Percentiles rank a stretch among this genome's conserved stretches.
Evolutionary conservation across 2,329 filamentous ascomycete genomes (phyloP).

Genomic region (Chalaropsis thielavioides): DNA sequence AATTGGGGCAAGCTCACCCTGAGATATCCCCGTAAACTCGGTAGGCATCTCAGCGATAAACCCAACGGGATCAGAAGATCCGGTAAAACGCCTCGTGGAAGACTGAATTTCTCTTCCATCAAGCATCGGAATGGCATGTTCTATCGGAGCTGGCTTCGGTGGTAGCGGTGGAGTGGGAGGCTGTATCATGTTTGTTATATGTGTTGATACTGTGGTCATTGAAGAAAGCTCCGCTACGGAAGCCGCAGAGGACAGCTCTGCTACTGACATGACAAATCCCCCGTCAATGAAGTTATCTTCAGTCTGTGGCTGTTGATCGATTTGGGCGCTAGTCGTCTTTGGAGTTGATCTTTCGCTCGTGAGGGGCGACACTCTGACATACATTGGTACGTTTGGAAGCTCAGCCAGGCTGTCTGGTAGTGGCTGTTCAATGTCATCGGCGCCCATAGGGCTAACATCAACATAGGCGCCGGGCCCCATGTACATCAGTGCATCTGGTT

Average conservation of each 20-base stretch:
- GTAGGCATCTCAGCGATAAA: slow-evolving; percentile 35
- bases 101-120: slow-evolving; percentile 25
- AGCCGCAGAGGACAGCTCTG: no score
- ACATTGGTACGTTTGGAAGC: background rate
- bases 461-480: slow-evolving; percentile 34
- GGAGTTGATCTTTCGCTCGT: slow-evolving; percentile 14
- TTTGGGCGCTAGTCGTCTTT: background rate
- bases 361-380: slow-evolving; percentile 1
- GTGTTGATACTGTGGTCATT: background rate
- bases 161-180: background rate
- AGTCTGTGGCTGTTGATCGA: background rate
- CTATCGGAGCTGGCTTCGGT: background rate
- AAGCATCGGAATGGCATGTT: slow-evolving; percentile 24
- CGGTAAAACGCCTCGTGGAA: slow-evolving; percentile 18
- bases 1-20: slow-evolving; percentile 31
- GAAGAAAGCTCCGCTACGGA: background rate
- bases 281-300: background rate
- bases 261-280: background rate
- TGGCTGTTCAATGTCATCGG: slow-evolving; percentile 24
- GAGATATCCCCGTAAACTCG: slow-evolving; percentile 28
- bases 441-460: slow-evolving; percentile 32
- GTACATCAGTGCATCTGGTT: slow-evolving; percentile 40
- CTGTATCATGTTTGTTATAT: background rate
- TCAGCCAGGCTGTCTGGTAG: background rate
- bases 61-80: slow-evolving; percentile 29